phyloP scores from a whole-genome alignment of 495 filamentous ascomycete species.

The Hypoxylon rickii region DNA sequence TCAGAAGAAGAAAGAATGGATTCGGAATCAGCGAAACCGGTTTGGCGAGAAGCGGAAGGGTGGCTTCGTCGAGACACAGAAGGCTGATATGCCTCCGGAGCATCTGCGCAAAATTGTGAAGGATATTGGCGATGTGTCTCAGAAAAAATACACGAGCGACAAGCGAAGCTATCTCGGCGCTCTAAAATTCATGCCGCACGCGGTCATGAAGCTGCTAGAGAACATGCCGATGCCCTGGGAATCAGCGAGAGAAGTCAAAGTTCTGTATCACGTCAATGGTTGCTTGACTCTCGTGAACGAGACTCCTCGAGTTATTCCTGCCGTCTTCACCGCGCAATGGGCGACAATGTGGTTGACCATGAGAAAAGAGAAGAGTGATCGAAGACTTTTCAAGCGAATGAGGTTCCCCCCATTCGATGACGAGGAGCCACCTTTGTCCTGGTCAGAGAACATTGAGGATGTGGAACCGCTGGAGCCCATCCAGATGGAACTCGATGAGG shows the following conservation, averaged over 20 bases:
- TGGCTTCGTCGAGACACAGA: constrained; percentile 95
- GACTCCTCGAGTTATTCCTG: constrained; percentile 94
- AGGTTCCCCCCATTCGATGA: constrained; percentile 98
- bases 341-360: constrained; percentile 99
- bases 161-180: constrained; percentile 98
- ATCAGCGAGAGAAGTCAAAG: constrained; percentile 91
- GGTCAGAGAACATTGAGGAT: constrained; percentile 98
- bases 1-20: constrained; percentile 99
- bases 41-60: constrained; percentile 97
- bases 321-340: constrained; percentile 98
- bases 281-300: constrained; percentile 98
- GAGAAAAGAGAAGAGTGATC: constrained; percentile 96
- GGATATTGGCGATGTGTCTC: constrained; percentile 98
- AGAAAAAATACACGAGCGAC: constrained; percentile 99
- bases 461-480: constrained; percentile 98
- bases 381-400: constrained; percentile 98
- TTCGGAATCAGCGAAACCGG: constrained; percentile 86
- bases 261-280: constrained; percentile 97
- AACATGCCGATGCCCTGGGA: constrained; percentile 99
- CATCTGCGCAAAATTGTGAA: constrained; percentile 98
- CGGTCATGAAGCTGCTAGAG: constrained; percentile 97
- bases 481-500: constrained; percentile 97
- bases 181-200: constrained; percentile 99
- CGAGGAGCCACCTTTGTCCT: constrained; percentile 95
- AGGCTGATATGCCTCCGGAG: constrained; percentile 98